Percentiles rank a stretch among this genome's conserved stretches.
These are phyloP conservation scores for Podospora fimiseda DNA, from an alignment of 495 filamentous ascomycete species.

Conservation along the genomic window DNA sequence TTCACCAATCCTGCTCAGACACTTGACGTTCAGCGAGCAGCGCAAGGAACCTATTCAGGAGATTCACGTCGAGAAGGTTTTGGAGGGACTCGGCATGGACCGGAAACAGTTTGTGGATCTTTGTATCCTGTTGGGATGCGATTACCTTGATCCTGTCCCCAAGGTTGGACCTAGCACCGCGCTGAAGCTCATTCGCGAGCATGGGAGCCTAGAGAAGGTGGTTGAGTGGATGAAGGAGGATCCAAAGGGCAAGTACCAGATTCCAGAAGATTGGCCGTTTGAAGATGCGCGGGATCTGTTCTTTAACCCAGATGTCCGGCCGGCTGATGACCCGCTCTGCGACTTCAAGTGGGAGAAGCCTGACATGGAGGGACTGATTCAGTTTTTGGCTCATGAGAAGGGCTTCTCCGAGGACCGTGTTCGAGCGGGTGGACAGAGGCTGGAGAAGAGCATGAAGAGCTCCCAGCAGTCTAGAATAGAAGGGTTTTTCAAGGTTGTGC, in stretches of 20 bases:
- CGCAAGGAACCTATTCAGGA: conserved; percentile 96
- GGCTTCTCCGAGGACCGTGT: conserved; percentile 95
- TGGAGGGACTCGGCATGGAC: conserved; percentile 84
- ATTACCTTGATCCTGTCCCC: conserved; percentile 93
- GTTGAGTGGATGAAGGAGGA: conserved; percentile 70
- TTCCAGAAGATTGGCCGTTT: conserved; percentile 92
- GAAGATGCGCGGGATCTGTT: conserved; percentile 88
- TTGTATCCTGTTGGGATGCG: conserved; percentile 95
- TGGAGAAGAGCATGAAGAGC: conserved; percentile 83
- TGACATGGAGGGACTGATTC: conserved; percentile 78
- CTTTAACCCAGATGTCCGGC: conserved; percentile 78
- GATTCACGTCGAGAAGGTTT: conserved; percentile 74
- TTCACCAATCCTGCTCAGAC: conserved; percentile 79
- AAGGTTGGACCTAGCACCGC: conserved; percentile 89
- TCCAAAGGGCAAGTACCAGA: conserved; percentile 65
- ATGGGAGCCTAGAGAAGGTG: conserved; percentile 80
- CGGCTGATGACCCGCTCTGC: conserved; percentile 76
- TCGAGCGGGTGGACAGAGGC: conserved; percentile 61
- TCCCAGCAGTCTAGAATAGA: conserved; percentile 88
- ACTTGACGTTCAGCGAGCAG: conserved; percentile 95
- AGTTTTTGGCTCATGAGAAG: conserved; percentile 88
- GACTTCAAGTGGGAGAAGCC: conserved; percentile 98
- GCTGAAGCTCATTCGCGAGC: conserved; percentile 84
- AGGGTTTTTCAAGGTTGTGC: conserved; percentile 95
- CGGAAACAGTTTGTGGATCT: conserved; percentile 92